Percentiles rank a stretch among this genome's conserved stretches.
Evolutionary conservation across 805 yeast species (phyloP).

Genomic region (Suhomyces emberorum): DNA sequence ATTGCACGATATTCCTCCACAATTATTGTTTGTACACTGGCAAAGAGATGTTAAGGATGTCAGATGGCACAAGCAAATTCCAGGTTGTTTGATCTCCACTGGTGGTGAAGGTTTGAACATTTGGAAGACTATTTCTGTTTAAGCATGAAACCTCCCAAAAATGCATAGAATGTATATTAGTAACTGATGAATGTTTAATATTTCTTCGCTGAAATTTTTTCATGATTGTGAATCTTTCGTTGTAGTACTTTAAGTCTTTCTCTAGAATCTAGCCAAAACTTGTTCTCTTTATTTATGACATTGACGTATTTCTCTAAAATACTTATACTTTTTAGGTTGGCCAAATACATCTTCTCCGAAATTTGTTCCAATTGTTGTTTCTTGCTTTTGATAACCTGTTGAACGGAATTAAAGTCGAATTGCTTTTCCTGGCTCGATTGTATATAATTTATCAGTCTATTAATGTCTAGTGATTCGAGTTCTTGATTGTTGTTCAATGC

Average conservation of each 20-base stretch:
- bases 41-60: slow-evolving; percentile 97
- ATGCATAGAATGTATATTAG: slow-evolving; percentile 1
- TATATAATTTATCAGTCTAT: slow-evolving; percentile 17
- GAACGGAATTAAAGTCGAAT: slow-evolving; percentile 14
- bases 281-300: slow-evolving; percentile 20
- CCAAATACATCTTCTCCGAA: slow-evolving; percentile 16
- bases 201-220: not conserved
- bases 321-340: slow-evolving; percentile 27
- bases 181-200: too few species aligned
- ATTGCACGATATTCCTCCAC: slow-evolving; percentile 89
- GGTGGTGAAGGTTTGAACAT: slow-evolving; percentile 93
- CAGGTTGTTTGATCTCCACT: slow-evolving; percentile 91
- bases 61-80: slow-evolving; percentile 96
- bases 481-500: slow-evolving; percentile 20
- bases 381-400: slow-evolving; percentile 5
- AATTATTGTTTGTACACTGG: slow-evolving; percentile 95
- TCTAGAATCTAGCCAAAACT: slow-evolving; percentile 26
- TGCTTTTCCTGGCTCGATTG: slow-evolving; percentile 14
- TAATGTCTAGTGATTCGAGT: slow-evolving; percentile 21
- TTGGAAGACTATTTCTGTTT: slow-evolving; percentile 96
- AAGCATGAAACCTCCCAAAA: too few species aligned
- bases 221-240: too few species aligned
- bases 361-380: slow-evolving; percentile 13
- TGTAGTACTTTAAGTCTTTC: too few species aligned
- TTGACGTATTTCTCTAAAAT: slow-evolving; percentile 26